Conservation (phyloP, 2,329 filamentous ascomycete species). For the Tolypocladium endophyticum region DNA sequence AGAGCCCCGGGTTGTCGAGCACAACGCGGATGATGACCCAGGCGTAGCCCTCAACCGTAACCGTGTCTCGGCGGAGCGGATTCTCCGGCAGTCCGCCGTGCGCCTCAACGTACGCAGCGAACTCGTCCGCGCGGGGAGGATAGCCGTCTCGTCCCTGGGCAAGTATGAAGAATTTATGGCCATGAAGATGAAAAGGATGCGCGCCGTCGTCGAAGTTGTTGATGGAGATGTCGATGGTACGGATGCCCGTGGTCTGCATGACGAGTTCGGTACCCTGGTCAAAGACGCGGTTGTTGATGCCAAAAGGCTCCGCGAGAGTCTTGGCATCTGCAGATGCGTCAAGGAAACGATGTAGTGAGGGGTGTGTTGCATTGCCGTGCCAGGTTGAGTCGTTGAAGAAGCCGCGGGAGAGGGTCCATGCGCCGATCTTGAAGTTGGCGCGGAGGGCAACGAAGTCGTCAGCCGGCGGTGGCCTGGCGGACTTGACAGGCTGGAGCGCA, state of each 20-base stretch:
- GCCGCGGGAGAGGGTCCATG: constrained; percentile 40
- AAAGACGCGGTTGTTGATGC: constrained; percentile 19
- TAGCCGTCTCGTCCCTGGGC: constrained; percentile 21
- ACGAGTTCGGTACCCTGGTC: constrained; percentile 26
- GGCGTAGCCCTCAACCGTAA: constrained; percentile 41
- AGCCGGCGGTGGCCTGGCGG: constrained; percentile 23
- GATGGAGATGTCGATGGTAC: constrained; percentile 46
- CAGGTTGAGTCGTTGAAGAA: constrained; percentile 44
- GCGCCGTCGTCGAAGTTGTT: constrained; percentile 44
- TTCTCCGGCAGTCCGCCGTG: constrained; percentile 15
- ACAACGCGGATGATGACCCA: constrained; percentile 45
- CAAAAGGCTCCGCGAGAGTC: constrained; percentile 7
- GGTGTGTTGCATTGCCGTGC: constrained; percentile 24
- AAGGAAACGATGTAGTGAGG: constrained; percentile 24
- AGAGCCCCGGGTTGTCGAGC: constrained; percentile 46
- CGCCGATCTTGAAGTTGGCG: constrained; percentile 44
- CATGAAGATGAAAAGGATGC: constrained; percentile 45
- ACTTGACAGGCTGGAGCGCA: constrained; percentile 27
- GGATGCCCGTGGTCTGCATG: constrained; percentile 37
- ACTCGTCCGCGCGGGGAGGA: constrained; percentile 15
- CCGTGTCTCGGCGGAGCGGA: constrained; percentile 28
- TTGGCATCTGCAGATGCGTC: constrained; percentile 10
- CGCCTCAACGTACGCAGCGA: constrained; percentile 13
- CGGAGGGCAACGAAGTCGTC: constrained; percentile 34
- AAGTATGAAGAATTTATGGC: constrained; percentile 43